Percentiles rank a stretch among this genome's conserved stretches.
phyloP scores from a whole-genome alignment of 805 yeast genomes.

The Candida nanaspora region DNA sequence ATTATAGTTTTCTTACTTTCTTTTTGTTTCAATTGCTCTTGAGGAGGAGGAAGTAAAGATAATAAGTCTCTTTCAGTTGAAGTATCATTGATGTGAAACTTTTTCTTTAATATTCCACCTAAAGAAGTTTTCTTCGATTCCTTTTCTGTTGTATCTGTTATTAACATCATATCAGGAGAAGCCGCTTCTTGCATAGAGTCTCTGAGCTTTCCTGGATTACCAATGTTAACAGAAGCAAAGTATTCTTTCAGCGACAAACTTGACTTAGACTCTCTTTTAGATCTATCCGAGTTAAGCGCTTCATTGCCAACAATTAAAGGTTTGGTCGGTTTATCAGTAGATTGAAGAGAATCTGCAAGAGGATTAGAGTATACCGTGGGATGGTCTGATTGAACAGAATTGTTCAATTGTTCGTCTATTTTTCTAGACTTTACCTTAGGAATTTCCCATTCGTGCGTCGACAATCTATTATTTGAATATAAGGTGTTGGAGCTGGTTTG shows the following conservation, averaged over 20 bases:
- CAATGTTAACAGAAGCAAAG: slow-evolving; percentile 34
- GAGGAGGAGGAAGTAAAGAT: neutral
- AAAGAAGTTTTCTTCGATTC: slow-evolving; percentile 1
- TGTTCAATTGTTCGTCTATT: too few species aligned
- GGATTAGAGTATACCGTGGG: slow-evolving; percentile 16
- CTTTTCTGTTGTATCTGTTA: neutral
- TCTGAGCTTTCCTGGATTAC: slow-evolving; percentile 30
- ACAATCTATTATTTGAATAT: slow-evolving; percentile 1
- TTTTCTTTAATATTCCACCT: slow-evolving; percentile 6
- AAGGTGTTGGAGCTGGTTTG: neutral
- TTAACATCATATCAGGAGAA: too few species aligned
- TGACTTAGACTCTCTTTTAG: neutral
- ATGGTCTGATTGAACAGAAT: slow-evolving; percentile 16
- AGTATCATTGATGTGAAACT: neutral
- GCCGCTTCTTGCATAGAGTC: slow-evolving; percentile 22
- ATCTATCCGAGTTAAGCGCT: too few species aligned
- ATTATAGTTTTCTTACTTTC: neutral
- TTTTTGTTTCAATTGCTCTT: neutral
- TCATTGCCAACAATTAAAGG: slow-evolving; percentile 6
- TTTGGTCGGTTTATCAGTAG: slow-evolving; percentile 12
- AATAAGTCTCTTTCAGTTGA: neutral
- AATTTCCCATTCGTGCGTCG: slow-evolving; percentile 2
- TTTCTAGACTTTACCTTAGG: slow-evolving; percentile 12
- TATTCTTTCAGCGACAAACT: slow-evolving; percentile 37
- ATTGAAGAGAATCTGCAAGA: slow-evolving; percentile 9